Percentiles rank a stretch among this genome's conserved stretches.
Conservation (phyloP, 2,329 filamentous ascomycete genomes). For the Sporothrix pallida region DNA sequence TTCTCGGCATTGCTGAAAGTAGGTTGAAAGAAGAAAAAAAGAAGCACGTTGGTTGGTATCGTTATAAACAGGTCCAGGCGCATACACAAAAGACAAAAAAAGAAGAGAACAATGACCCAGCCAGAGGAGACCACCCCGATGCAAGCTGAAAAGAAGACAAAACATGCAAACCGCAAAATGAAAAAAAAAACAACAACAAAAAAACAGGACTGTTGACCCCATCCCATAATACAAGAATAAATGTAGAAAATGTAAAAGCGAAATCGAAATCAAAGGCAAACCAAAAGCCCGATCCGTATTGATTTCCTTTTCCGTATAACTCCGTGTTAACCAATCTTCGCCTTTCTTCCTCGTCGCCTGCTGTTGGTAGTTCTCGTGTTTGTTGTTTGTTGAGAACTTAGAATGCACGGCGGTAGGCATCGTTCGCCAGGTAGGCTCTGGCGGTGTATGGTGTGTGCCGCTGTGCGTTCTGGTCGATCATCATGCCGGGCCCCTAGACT, state of each 20-base stretch:
- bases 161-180: background rate
- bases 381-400: background rate
- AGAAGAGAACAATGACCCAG: background rate
- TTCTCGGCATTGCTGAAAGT: background rate
- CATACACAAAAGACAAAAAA: constrained; percentile 16
- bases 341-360: background rate
- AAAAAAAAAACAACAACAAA: background rate
- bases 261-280: background rate
- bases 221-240: background rate
- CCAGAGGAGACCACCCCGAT: constrained; percentile 5
- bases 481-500: constrained; percentile 24
- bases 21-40: background rate
- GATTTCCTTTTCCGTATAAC: constrained; percentile 3
- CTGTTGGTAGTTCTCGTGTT: background rate
- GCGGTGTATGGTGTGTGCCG: background rate
- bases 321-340: constrained; percentile 1
- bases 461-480: background rate
- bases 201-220: background rate
- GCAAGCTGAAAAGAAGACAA: background rate
- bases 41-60: constrained; percentile 29
- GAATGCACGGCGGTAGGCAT: background rate
- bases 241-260: background rate
- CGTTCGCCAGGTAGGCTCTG: background rate
- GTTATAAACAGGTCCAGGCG: constrained; percentile 24
- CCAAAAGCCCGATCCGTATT: background rate